Base-by-base conservation (phyloP, 768 basidiomycete genomes). In the Tylopilus intermedius region DNA sequence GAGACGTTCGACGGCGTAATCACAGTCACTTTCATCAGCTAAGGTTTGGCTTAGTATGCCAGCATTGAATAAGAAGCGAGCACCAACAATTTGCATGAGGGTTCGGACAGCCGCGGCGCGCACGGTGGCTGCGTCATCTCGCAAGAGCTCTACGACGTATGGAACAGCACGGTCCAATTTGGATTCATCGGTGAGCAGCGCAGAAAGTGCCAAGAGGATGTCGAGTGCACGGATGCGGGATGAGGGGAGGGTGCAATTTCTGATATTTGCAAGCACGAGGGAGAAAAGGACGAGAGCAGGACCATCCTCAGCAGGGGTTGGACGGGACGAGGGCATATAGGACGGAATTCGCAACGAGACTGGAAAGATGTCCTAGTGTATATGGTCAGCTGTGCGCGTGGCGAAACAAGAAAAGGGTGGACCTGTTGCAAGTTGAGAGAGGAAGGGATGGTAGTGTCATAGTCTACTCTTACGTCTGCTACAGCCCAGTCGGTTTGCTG, bases 111-210 rank as follows among this genome's bases (percentile, higher is more conserved):
- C 86, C 0, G 85, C 84, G 0, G 82, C 78, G n/a, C 95, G 82
- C 2, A 99, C 94, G 8, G 82, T 69, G 0, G 92, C 82, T 1
- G 82, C 79, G 18, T 94, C 94, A 61, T 99, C 94, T 54, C 88
- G 84, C 18, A 96, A 69, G 5, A 97, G 74, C 37, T 94, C 90
- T 2, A 97, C 85, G 26, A 94, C 80, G 59, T 94, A 97, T 0
- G 96, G 96, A 2, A 95, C 77, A 74, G 96, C 82, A 2, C 94
- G 82, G 65, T 99, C 96, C 47, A 97, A 72, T 66, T 94, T 94
- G 3, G 94, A 92, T 68, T 97, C 96, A 62, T 98, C 96, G 0
- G 91, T 91, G 33, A 98, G 74, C 60, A 88, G 87, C 10, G 80
- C 78, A 8, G 82, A 79, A 14, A 98, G 74, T 1, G 90, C 89